A percentile compares a stretch with the other conserved stretches of the same genome.
Conservation (phyloP, 768 basidiomycete genomes). For the Chlorophyllum brunneum region DNA sequence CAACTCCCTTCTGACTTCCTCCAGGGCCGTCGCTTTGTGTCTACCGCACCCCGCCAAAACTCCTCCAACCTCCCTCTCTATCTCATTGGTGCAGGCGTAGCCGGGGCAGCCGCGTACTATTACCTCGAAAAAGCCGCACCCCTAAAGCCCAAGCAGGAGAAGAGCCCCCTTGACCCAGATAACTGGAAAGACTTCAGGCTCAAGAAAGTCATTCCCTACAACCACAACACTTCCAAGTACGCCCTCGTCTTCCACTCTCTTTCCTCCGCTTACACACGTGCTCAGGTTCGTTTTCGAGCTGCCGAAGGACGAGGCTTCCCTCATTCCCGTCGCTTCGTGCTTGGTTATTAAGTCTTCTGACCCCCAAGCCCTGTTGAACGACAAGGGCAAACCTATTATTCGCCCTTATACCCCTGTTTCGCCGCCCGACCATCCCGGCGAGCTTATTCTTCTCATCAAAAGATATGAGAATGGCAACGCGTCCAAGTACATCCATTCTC, state of each 20-base stretch:
- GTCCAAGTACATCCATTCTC: slow-evolving; percentile 75
- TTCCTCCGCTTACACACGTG: not conserved
- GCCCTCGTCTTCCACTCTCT: slow-evolving; percentile 16
- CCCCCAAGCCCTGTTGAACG: slow-evolving; percentile 57
- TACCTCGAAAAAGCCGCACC: slow-evolving; percentile 41
- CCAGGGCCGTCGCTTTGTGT: slow-evolving; percentile 34
- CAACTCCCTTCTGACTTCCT: slow-evolving; percentile 1
- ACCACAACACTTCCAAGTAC: slow-evolving; percentile 88
- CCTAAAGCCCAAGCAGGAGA: slow-evolving; percentile 42
- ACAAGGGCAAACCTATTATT: slow-evolving; percentile 83
- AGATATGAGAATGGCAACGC: slow-evolving; percentile 79
- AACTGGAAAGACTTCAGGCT: slow-evolving; percentile 80
- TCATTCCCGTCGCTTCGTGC: slow-evolving; percentile 76
- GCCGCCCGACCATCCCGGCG: slow-evolving; percentile 65
- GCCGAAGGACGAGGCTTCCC: slow-evolving; percentile 71
- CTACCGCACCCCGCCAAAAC: slow-evolving; percentile 38
- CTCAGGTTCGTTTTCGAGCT: slow-evolving; percentile 76
- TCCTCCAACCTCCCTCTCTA: slow-evolving; percentile 45
- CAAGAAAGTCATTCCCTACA: slow-evolving; percentile 79
- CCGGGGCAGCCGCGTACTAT: slow-evolving; percentile 40
- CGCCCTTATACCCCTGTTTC: slow-evolving; percentile 95
- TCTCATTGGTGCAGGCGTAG: slow-evolving; percentile 45
- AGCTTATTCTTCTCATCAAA: slow-evolving; percentile 81
- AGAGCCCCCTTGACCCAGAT: slow-evolving; percentile 71
- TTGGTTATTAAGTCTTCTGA: slow-evolving; percentile 75